phyloP scores from a whole-genome alignment of 2,329 filamentous ascomycete genomes.

The Penicillium brasilianum region DNA sequence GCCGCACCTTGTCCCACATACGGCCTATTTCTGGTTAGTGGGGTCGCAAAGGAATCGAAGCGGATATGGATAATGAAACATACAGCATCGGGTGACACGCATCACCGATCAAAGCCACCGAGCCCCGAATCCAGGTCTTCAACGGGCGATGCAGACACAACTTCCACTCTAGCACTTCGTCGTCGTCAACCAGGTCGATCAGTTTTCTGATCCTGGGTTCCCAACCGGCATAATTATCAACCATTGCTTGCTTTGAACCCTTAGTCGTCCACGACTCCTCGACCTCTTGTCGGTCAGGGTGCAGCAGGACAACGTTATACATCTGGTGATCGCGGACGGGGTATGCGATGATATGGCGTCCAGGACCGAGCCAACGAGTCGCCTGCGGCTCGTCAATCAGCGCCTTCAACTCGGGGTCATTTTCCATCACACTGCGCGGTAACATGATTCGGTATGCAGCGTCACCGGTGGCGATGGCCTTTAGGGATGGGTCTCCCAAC shows the following conservation, averaged over 20 bases:
- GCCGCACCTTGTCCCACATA: slow-evolving; percentile 53
- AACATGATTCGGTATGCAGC: slow-evolving; percentile 82
- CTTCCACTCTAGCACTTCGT: slow-evolving; percentile 47
- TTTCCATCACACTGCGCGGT: slow-evolving; percentile 67
- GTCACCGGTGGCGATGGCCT: slow-evolving; percentile 62
- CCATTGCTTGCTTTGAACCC: slow-evolving; percentile 65
- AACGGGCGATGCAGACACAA: slow-evolving; percentile 42
- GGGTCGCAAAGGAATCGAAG: not conserved
- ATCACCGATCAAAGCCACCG: slow-evolving; percentile 49
- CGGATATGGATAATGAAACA: slow-evolving; percentile 19
- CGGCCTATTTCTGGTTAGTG: slow-evolving; percentile 29
- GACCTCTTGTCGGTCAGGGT: slow-evolving; percentile 66
- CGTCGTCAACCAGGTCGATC: slow-evolving; percentile 65
- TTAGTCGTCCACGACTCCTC: slow-evolving; percentile 68
- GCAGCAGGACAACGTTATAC: slow-evolving; percentile 68
- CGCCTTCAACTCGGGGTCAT: slow-evolving; percentile 69
- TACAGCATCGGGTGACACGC: slow-evolving; percentile 54
- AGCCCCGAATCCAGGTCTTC: slow-evolving; percentile 41
- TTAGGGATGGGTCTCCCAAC: slow-evolving; percentile 36
- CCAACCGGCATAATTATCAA: slow-evolving; percentile 66
- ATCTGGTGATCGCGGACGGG: slow-evolving; percentile 70
- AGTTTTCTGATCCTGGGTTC: slow-evolving; percentile 64
- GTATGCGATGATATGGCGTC: slow-evolving; percentile 78
- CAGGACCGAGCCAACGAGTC: slow-evolving; percentile 76
- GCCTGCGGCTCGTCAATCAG: slow-evolving; percentile 71